Conservation (phyloP, 106 monocot genomes). For the Dioscorea dumetorum region DNA sequence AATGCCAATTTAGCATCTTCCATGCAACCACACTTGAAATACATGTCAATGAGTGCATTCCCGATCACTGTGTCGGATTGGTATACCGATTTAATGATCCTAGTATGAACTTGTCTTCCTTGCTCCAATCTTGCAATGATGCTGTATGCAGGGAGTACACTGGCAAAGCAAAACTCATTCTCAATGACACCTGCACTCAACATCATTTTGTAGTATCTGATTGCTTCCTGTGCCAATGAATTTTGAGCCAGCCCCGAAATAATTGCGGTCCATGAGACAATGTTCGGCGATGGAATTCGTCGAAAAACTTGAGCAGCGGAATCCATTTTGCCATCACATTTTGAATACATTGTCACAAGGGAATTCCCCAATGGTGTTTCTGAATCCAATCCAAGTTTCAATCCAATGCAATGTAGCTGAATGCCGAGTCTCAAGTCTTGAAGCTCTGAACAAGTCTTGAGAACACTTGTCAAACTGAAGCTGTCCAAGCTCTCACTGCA, state of each 20-base stretch:
- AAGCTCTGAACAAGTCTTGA: constrained; percentile 48
- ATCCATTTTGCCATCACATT: constrained; percentile 26
- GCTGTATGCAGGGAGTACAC: constrained; percentile 37
- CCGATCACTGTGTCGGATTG: constrained; percentile 32
- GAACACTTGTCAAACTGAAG: constrained; percentile 59
- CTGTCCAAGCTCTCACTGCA: constrained; percentile 25
- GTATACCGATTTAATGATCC: constrained; percentile 33
- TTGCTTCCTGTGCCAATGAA: constrained; percentile 29
- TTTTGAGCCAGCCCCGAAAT: constrained; percentile 38
- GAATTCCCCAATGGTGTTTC: constrained; percentile 51
- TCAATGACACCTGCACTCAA: constrained; percentile 28
- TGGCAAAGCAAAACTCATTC: constrained; percentile 57
- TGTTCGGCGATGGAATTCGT: constrained; percentile 33
- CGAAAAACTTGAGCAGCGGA: constrained; percentile 31
- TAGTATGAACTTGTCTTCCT: constrained; percentile 51
- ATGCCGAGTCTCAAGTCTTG: constrained; percentile 38
- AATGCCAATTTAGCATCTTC: constrained; percentile 48
- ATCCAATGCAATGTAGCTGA: constrained; percentile 48
- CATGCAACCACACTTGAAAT: constrained; percentile 67
- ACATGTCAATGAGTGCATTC: constrained; percentile 79
- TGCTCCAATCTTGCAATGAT: constrained; percentile 26
- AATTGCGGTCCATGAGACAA: constrained; percentile 71
- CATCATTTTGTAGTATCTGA: constrained; percentile 42
- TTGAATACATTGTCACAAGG: constrained; percentile 72
- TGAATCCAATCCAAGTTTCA: constrained; percentile 33